Base-by-base conservation (phyloP, 2,329 filamentous ascomycete genomes). In the Colletotrichum melonis region DNA sequence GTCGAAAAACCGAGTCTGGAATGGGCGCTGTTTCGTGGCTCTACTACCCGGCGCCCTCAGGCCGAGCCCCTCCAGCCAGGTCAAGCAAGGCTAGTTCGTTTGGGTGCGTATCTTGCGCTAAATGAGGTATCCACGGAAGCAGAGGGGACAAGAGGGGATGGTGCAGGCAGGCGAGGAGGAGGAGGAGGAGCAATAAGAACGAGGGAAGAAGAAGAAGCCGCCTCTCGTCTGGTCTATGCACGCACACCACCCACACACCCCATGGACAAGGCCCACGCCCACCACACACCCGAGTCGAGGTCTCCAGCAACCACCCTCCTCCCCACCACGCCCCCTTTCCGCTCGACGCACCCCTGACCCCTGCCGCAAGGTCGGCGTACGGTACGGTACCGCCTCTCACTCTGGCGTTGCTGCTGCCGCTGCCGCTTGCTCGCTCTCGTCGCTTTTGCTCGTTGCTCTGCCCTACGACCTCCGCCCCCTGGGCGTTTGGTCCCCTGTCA, bases 381-480 rank as follows among this genome's bases (percentile, higher is more conserved):
- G 38, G 38, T 42, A 42, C 38, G 38, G 38, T 42, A 72, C 72
- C 63, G 68, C 72, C 68, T 62, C 56, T 71, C 32, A 56, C 24
- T 58, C 22, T 57, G 55, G 35, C 49, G 35, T 32, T 72, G 56
- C 24, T 62, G 64, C 28, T 54, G 35, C 35, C 35, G 38, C 38
- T 42, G 54, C 54, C 32, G 54, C 42, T 63, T 63, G 58, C 28
- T 65, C 62, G 28, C 35, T 65, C 42, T 49, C 42, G 42, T 49
- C 19, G 42, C 16, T 49, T 49, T 56, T 72, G 63, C 70, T 69
- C 56, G 66, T 70, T 73, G 70, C 67, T 73, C 70, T 73, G 70
- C 70, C 70, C 70, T 73, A 73, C 70, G 70, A 73, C 65, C 59
- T 46, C 56, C 64, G 9, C 66, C 67, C 70, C 46, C 66, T 73